phyloP scores from a whole-genome alignment of 179 eudicot genomes.

The Patellifolia procumbens region DNA sequence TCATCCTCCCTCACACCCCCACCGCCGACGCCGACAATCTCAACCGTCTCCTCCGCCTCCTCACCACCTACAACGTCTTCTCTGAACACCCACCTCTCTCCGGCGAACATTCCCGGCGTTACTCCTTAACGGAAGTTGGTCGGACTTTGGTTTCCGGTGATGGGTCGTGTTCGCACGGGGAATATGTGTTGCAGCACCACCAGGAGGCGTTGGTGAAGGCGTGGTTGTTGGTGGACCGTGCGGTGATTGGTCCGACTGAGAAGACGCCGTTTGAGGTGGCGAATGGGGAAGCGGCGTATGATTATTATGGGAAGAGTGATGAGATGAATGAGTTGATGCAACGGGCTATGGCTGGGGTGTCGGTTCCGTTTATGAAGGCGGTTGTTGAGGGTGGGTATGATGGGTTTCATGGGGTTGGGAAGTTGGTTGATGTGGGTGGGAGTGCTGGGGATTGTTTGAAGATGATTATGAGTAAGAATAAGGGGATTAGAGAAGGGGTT shows the following conservation, averaged over 20 bases:
- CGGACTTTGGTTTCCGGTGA: constrained; percentile 43
- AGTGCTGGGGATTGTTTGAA: constrained; percentile 58
- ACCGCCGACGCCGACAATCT: constrained; percentile 45
- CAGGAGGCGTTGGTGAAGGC: constrained; percentile 50
- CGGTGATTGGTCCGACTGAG: constrained; percentile 38
- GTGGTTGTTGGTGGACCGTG: constrained; percentile 42
- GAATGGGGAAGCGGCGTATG: constrained; percentile 55
- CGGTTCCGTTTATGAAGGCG: constrained; percentile 61
- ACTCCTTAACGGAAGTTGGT: constrained; percentile 48
- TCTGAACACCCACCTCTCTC: constrained; percentile 30
- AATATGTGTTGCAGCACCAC: constrained; percentile 58
- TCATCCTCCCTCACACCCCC: constrained; percentile 21
- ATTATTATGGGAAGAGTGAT: constrained; percentile 43
- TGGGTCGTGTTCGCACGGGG: constrained; percentile 47
- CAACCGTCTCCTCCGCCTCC: constrained; percentile 53
- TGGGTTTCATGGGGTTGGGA: constrained; percentile 46
- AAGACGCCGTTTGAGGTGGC: constrained; percentile 49
- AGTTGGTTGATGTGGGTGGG: constrained; percentile 59
- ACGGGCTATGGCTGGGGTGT: constrained; percentile 56
- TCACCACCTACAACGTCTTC: constrained; percentile 46
- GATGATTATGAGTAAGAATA: constrained; percentile 46
- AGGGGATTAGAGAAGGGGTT: constrained; percentile 44
- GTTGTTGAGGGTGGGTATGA: constrained; percentile 46
- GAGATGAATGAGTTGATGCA: constrained; percentile 60
- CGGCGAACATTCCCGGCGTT: neutral